Evolutionary conservation across 768 basidiomycete genomes (phyloP).

Genomic region (Hygrophorus russula): DNA sequence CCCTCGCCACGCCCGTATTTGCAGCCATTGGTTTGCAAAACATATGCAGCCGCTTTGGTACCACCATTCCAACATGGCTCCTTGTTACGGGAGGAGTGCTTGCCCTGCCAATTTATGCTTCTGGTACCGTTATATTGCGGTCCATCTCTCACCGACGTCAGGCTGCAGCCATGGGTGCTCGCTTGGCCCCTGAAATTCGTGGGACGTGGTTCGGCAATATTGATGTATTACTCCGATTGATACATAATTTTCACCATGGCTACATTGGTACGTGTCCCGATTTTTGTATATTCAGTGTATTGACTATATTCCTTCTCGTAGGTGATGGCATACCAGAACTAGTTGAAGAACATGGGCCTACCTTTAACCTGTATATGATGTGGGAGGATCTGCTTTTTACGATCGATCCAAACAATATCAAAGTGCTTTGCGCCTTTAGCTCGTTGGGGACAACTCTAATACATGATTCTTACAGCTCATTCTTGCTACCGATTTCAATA

Average conservation of each 20-base stretch:
- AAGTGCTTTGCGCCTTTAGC: conserved; percentile 23
- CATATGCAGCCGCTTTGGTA: conserved; percentile 8
- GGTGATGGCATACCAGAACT: conserved; percentile 31
- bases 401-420: conserved; percentile 41
- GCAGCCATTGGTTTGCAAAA: conserved; percentile 9
- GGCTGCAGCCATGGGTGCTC: conserved; percentile 35
- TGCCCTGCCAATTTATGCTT: conserved; percentile 22
- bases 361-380: conserved; percentile 33
- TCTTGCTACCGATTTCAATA: conserved; percentile 37
- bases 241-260: conserved; percentile 27
- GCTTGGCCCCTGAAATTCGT: conserved; percentile 23
- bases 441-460: neutral
- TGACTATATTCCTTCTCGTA: conserved; percentile 9
- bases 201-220: conserved; percentile 35
- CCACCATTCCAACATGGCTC: conserved; percentile 26
- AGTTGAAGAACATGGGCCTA: conserved; percentile 26
- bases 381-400: conserved; percentile 38
- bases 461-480: conserved; percentile 9
- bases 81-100: conserved; percentile 19
- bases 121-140: conserved; percentile 18
- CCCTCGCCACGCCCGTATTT: conserved; percentile 6
- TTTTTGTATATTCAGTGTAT: neutral
- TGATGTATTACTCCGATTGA: conserved; percentile 27
- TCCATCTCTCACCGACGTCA: conserved; percentile 20
- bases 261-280: conserved; percentile 32